Conservation (phyloP, 176 grass and related monocot genomes). For the Phragmites australis region DNA sequence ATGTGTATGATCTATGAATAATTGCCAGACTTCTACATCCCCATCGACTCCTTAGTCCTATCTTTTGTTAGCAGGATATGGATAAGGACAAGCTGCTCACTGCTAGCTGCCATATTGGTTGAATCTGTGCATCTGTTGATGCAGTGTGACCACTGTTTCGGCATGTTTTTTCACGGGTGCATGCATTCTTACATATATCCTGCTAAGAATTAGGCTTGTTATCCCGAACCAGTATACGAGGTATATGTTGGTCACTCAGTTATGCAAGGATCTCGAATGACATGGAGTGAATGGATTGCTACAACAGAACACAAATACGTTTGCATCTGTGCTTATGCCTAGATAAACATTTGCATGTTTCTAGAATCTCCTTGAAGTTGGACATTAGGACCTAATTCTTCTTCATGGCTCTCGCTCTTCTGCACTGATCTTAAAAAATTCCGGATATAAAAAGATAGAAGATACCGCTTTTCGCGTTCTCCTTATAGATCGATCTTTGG, state of each 20-base stretch:
- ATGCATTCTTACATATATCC: background rate
- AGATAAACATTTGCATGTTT: slow-evolving; percentile 7
- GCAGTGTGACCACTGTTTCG: slow-evolving; percentile 35
- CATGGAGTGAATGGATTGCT: background rate
- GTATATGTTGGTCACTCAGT: background rate
- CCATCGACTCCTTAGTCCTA: slow-evolving; percentile 20
- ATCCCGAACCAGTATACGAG: background rate
- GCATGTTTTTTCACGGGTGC: slow-evolving; percentile 8
- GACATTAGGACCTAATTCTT: background rate
- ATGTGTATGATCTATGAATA: slow-evolving; percentile 15
- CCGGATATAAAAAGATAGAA: background rate
- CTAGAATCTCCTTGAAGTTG: background rate
- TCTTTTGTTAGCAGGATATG: slow-evolving; percentile 29
- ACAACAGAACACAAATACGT: background rate
- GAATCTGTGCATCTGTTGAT: slow-evolving; percentile 34
- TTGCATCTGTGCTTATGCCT: background rate
- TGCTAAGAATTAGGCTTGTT: background rate
- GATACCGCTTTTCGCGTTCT: background rate
- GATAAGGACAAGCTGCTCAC: slow-evolving; percentile 37
- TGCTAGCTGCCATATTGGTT: slow-evolving; percentile 25
- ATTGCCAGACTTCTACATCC: background rate
- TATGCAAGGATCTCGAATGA: background rate
- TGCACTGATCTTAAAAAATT: background rate
- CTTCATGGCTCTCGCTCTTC: background rate
- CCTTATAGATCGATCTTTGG: background rate